phyloP scores from a whole-genome alignment of 805 yeast species.

The Candida tammaniensis region DNA sequence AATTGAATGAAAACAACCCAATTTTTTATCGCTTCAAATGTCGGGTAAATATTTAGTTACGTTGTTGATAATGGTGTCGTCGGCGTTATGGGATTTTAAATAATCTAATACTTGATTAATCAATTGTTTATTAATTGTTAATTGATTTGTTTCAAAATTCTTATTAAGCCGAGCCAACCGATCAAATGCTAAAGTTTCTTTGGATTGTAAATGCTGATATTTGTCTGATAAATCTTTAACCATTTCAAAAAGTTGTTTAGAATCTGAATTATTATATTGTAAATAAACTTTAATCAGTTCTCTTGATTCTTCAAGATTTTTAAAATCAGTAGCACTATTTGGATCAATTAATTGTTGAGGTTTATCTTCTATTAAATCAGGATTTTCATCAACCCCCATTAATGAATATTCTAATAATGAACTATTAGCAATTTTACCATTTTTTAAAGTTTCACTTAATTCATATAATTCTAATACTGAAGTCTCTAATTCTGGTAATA shows the following conservation, averaged over 20 bases:
- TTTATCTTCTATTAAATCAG: not conserved
- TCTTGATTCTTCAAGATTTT: no score
- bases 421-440: conserved; percentile 20
- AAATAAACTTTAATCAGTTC: no score
- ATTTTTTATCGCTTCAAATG: no score
- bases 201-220: not conserved
- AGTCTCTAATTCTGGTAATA: conserved; percentile 26
- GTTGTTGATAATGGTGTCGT: no score
- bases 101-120: conserved; percentile 1
- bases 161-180: not conserved
- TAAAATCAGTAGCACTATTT: no score
- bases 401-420: conserved; percentile 8
- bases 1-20: no score
- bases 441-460: conserved; percentile 29
- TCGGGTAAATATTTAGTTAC: no score
- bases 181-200: conserved; percentile 1
- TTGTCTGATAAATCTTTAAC: conserved; percentile 1
- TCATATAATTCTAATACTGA: conserved; percentile 27
- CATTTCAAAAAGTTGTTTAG: no score
- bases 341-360: not conserved
- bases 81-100: not conserved
- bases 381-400: no score
- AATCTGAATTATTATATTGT: no score
- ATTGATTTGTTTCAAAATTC: conserved; percentile 1
- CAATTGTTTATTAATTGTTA: conserved; percentile 1